Evolutionary conservation across 1,284 basidiomycete species (phyloP).

Genomic region (Hemileia vastatrix): DNA sequence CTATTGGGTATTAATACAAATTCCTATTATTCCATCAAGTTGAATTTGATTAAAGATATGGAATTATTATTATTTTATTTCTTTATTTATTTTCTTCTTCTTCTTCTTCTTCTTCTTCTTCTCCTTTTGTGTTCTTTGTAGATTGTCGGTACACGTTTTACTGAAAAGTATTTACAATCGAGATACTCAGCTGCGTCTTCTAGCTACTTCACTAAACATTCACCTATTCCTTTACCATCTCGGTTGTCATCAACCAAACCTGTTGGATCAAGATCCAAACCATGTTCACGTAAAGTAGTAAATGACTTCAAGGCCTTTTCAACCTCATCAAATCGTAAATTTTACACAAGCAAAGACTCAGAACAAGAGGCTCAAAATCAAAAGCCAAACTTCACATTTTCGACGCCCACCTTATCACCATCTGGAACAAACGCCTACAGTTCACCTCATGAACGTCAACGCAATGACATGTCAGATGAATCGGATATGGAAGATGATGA

Average conservation of each 20-base stretch:
- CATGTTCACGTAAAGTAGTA: constrained; percentile 26
- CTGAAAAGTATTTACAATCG: constrained; percentile 78
- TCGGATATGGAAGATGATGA: constrained; percentile 18
- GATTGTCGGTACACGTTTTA: constrained; percentile 85
- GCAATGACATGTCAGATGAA: constrained; percentile 23
- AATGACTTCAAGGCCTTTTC: constrained; percentile 25
- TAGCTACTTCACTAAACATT: constrained; percentile 47
- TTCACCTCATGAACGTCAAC: constrained; percentile 13
- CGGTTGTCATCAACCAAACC: constrained; percentile 41
- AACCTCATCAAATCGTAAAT: constrained; percentile 3
- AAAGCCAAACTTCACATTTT: too few relatives aligned
- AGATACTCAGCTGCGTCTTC: constrained; percentile 53
- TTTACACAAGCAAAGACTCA: constrained; percentile 7
- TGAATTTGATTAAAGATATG: not conserved
- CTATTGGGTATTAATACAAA: not conserved
- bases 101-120: constrained; percentile 14
- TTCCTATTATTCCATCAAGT: not conserved
- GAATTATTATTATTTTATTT: not conserved
- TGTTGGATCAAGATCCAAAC: constrained; percentile 35
- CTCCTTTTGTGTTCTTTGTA: constrained; percentile 39
- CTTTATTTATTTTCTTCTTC: constrained; percentile 15
- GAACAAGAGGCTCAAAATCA: not conserved
- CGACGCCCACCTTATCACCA: not conserved
- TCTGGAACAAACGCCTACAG: constrained; percentile 17
- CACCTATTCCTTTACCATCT: constrained; percentile 49